Conservation (phyloP, 805 yeast genomes). For the Metschnikowia cerradonensis region DNA sequence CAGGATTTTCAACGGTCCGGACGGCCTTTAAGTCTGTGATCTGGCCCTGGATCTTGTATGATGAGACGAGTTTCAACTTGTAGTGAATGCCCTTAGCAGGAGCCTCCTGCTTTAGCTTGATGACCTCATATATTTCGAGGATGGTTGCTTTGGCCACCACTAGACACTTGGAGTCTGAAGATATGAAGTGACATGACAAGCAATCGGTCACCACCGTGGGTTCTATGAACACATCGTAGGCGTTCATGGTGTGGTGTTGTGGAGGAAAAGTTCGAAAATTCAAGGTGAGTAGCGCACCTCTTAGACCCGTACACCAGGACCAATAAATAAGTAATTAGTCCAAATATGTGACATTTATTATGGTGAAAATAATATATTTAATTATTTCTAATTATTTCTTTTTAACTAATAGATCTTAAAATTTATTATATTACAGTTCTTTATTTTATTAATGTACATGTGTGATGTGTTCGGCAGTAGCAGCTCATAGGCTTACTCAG, state of each 20-base stretch:
- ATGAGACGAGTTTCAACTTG: constrained; percentile 44
- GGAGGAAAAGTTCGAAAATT: constrained; percentile 1
- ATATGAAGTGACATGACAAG: constrained; percentile 48
- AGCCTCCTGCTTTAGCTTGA: constrained; percentile 18
- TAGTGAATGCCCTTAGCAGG: constrained; percentile 18
- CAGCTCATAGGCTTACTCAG: neutral
- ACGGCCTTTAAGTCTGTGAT: constrained; percentile 55
- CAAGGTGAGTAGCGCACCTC: neutral
- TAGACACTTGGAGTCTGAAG: constrained; percentile 46
- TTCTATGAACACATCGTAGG: constrained; percentile 69
- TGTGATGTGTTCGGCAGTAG: neutral
- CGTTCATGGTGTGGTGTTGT: constrained; percentile 54
- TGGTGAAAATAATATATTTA: neutral
- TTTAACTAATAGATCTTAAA: no score
- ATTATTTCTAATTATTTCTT: neutral
- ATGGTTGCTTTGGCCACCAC: constrained; percentile 68
- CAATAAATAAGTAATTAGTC: neutral
- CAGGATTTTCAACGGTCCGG: constrained; percentile 43
- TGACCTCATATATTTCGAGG: constrained; percentile 55
- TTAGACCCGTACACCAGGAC: neutral
- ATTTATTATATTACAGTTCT: neutral
- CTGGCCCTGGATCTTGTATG: constrained; percentile 67
- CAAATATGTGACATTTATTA: neutral
- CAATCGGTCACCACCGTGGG: constrained; percentile 72
- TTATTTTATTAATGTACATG: neutral